Conservation (phyloP, 768 basidiomycete genomes). For the Tylopilus sp. region DNA sequence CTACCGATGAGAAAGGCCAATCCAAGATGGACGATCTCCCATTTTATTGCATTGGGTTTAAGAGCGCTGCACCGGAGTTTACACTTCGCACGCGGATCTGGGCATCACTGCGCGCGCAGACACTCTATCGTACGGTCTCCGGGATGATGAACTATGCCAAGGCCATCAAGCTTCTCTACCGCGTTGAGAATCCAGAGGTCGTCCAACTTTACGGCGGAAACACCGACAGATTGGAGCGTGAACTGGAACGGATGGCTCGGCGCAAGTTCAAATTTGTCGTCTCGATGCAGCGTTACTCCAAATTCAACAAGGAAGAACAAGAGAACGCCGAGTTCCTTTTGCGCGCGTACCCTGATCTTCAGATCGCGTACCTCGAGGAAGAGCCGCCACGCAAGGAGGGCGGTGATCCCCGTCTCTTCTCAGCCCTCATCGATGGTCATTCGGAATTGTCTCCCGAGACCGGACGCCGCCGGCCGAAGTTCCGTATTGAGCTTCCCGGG, state of each 20-base stretch:
- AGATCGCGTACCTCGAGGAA: conserved; percentile 98
- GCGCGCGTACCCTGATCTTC: conserved; percentile 96
- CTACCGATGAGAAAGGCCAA: conserved; percentile 75
- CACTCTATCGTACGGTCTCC: conserved; percentile 96
- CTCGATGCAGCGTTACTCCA: conserved; percentile 98
- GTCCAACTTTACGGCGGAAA: conserved; percentile 97
- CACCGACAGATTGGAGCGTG: conserved; percentile 93
- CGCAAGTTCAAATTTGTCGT: conserved; percentile 99
- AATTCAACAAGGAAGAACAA: conserved; percentile 99
- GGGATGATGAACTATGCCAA: conserved; percentile 99
- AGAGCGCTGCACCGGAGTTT: conserved; percentile 96
- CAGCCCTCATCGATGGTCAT: conserved; percentile 95
- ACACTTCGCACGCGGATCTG: conserved; percentile 98
- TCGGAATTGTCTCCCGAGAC: conserved; percentile 91
- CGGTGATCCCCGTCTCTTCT: conserved; percentile 93
- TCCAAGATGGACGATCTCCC: conserved; percentile 90
- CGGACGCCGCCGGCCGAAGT: conserved; percentile 89
- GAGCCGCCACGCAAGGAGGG: conserved; percentile 92
- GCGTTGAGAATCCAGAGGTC: conserved; percentile 98
- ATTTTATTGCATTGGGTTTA: conserved; percentile 99
- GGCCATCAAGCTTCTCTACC: conserved; percentile 98
- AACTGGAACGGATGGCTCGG: conserved; percentile 95
- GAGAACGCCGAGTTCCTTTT: conserved; percentile 98
- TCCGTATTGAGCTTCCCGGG: conserved; percentile 96
- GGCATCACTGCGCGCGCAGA: conserved; percentile 98